phyloP scores from a whole-genome alignment of 805 yeast species.

The Zygoascus biomembranicola region DNA sequence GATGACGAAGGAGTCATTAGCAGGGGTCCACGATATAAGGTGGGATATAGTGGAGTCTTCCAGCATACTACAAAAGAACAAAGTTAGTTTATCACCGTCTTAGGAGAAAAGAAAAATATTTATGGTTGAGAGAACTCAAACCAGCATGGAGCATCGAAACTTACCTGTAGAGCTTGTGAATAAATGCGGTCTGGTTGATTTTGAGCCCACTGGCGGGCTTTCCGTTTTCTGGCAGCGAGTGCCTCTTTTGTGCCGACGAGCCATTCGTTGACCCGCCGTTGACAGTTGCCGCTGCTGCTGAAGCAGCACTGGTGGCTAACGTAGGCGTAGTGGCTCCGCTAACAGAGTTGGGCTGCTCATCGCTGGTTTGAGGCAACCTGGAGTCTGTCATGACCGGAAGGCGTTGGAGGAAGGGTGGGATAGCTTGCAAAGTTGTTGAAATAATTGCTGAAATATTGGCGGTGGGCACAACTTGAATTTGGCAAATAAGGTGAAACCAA shows the following conservation, averaged over 20 bases:
- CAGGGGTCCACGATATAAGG: constrained; percentile 77
- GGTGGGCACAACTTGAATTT: too few species aligned
- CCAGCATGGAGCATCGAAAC: not conserved
- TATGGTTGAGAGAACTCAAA: too few species aligned
- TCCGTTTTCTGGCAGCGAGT: not conserved
- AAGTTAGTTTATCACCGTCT: not conserved
- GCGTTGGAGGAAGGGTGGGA: too few species aligned
- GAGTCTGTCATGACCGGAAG: too few species aligned
- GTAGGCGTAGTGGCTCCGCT: too few species aligned
- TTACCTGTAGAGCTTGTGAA: constrained; percentile 54
- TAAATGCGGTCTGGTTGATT: constrained; percentile 54
- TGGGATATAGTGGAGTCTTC: constrained; percentile 67
- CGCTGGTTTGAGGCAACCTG: too few species aligned
- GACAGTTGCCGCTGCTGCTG: not conserved
- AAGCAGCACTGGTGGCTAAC: not conserved
- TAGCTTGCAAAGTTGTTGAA: too few species aligned
- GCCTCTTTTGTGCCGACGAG: not conserved
- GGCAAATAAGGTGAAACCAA: too few species aligned
- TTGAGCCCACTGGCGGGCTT: constrained; percentile 12
- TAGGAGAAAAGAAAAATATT: not conserved
- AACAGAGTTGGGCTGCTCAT: too few species aligned
- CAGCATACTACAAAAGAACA: constrained; percentile 48
- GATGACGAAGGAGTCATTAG: constrained; percentile 67
- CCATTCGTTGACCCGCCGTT: not conserved
- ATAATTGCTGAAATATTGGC: too few species aligned